phyloP scores from a whole-genome alignment of 2,329 filamentous ascomycete species.

The Arachnopeziza araneosa region DNA sequence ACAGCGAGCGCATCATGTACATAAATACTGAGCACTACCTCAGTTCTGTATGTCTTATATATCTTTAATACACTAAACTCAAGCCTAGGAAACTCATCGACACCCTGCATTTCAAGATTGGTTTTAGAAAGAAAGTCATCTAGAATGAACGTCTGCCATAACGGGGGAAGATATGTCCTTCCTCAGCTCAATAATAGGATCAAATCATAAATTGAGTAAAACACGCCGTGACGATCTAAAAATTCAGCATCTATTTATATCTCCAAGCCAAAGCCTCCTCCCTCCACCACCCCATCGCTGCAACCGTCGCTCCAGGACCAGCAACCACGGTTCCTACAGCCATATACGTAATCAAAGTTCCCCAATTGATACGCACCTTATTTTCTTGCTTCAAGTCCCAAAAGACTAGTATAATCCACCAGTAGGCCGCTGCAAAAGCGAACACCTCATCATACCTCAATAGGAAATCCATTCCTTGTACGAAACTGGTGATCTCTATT shows the following conservation, averaged over 20 bases:
- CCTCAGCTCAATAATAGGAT: too few relatives aligned
- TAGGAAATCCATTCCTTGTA: conserved; percentile 9
- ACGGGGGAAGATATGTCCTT: too few relatives aligned
- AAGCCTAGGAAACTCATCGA: too few relatives aligned
- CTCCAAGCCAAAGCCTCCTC: conserved; percentile 25
- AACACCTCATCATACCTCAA: conserved; percentile 18
- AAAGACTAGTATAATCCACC: conserved; percentile 23
- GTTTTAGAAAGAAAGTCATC: too few relatives aligned
- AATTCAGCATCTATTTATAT: neutral
- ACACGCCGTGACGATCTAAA: too few relatives aligned
- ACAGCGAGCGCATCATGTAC: too few relatives aligned
- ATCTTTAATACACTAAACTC: too few relatives aligned
- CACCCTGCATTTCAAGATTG: too few relatives aligned
- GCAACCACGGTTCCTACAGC: conserved; percentile 6
- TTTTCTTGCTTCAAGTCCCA: conserved; percentile 27
- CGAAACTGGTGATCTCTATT: neutral
- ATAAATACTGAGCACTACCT: too few relatives aligned
- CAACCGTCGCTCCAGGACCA: conserved; percentile 26
- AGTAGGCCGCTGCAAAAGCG: conserved; percentile 5
- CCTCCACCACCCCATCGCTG: conserved; percentile 27
- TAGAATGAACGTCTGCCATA: too few relatives aligned
- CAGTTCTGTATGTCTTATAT: too few relatives aligned
- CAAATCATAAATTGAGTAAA: too few relatives aligned
- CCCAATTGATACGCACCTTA: conserved; percentile 21
- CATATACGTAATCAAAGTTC: conserved; percentile 11